A percentile compares a stretch with the other conserved stretches of the same genome.
These are phyloP conservation scores for Sclerospora graminicola DNA, from an alignment of 352 stramenopile species.

Conservation along the genomic window DNA sequence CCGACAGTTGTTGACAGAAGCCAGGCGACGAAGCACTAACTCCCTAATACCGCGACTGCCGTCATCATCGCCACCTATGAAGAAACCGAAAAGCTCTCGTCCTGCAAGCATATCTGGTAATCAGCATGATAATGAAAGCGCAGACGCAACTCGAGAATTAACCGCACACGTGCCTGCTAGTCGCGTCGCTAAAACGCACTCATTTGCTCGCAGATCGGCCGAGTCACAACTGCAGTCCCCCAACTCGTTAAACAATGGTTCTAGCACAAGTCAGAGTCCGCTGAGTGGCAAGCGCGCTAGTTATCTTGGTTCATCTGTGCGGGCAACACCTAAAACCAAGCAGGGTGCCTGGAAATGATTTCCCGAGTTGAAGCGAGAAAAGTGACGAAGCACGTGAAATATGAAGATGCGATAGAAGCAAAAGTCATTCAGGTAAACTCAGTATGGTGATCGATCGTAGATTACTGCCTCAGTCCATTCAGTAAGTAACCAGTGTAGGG, in stretches of 20 bases:
- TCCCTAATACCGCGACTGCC: constrained; percentile 58
- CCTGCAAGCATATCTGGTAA: constrained; percentile 10
- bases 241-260: constrained; percentile 7
- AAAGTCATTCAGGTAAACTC: not conserved
- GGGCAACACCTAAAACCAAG: constrained; percentile 10
- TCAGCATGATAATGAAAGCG: constrained; percentile 22
- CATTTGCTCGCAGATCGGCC: constrained; percentile 3
- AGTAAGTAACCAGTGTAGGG: constrained; percentile 6
- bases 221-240: constrained; percentile 13
- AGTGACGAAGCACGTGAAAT: constrained; percentile 5
- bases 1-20: constrained; percentile 57
- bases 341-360: constrained; percentile 23
- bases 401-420: constrained; percentile 6
- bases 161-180: constrained; percentile 1
- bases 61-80: constrained; percentile 28
- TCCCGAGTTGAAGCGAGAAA: not conserved
- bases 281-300: constrained; percentile 13
- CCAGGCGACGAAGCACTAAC: constrained; percentile 54
- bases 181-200: constrained; percentile 14
- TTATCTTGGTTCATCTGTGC: constrained; percentile 10
- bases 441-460: constrained; percentile 23
- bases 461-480: constrained; percentile 11
- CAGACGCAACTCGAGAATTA: constrained; percentile 2
- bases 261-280: constrained; percentile 11
- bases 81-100: constrained; percentile 29